Base-by-base conservation (phyloP, 108 stramenopile species). In the Heterococcus sp. region DNA sequence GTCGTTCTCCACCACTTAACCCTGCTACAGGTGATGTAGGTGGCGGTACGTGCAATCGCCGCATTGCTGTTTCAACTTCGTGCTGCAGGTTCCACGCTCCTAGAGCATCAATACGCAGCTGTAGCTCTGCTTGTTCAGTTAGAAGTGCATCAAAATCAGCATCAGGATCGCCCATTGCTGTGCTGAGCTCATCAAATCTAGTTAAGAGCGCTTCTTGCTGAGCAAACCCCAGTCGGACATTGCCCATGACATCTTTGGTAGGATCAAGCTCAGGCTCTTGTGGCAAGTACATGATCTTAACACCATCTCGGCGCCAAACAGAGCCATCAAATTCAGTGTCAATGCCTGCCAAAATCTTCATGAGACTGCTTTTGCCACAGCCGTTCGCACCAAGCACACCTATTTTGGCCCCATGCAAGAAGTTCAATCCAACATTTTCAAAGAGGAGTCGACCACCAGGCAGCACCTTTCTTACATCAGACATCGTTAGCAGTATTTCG, bases 351-450 rank as follows among this genome's bases (percentile, higher is more conserved):
- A 82, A 32, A 35, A 84, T 77, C 78, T 87, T 87, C 28, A 87
- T 66, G 39, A 87, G 75, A 31, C 79, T 71, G 36, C 75, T 76
- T 46, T 87, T 87, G 0, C 86, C 86, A 35, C 80, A 76, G 66
- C 86, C 86, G 66, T 87, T 87, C 2, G 75, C 76, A 66, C 86
- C 86, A 28, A 87, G 70, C 35, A 87, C 86, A 14, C 86, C 86
- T 32, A 87, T 76, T 75, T 87, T 87, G 4, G 86, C 86, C 32
- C 85, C 85, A 35, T 64, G 73, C 28, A 38, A 29, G n/a, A 86
- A 86, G 83, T 27, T 83, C 21, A 86, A 73, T 38, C 79, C 82
- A 2, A 79, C 82, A 35, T 84, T 75, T 38, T 34, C 34, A 36
- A 81, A 81, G 34, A 81, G 79, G 40, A 66, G n/a, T 32, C 79